Percentiles rank a stretch among this genome's conserved stretches.
These are phyloP conservation scores for Anacardium occidentale DNA, from an alignment of 345 rosid genomes.

Conservation along the genomic window DNA sequence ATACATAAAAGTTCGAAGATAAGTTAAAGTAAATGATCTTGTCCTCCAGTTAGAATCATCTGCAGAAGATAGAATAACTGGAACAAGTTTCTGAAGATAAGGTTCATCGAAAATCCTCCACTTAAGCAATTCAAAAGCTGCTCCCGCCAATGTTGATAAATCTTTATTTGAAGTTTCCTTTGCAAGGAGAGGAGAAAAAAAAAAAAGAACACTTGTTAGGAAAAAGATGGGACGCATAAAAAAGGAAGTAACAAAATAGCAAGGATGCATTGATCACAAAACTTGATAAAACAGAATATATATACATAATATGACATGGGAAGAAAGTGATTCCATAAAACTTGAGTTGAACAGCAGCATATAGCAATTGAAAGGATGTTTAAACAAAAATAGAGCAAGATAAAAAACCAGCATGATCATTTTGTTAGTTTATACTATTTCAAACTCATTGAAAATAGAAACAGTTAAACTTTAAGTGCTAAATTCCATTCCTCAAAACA, in stretches of 20 bases:
- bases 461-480: not conserved
- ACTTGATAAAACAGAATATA: no score
- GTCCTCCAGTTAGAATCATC: constrained; percentile 93
- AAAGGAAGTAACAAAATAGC: not conserved
- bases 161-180: constrained; percentile 99
- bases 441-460: not conserved
- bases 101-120: constrained; percentile 87
- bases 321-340: no score
- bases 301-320: no score
- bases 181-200: constrained; percentile 14
- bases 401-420: no score
- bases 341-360: no score
- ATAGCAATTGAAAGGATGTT: no score
- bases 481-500: not conserved
- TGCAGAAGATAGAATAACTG: constrained; percentile 67
- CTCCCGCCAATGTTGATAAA: constrained; percentile 89
- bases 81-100: constrained; percentile 72
- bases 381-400: no score
- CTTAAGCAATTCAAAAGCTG: constrained; percentile 85
- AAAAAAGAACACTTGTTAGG: constrained; percentile 21
- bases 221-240: constrained; percentile 12
- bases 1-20: constrained; percentile 90
- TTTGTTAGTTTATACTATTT: no score
- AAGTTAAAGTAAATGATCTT: constrained; percentile 88
- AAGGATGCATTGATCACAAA: no score